Base-by-base conservation (phyloP, 2,329 filamentous ascomycete species). In the Botrytis sinoallii region DNA sequence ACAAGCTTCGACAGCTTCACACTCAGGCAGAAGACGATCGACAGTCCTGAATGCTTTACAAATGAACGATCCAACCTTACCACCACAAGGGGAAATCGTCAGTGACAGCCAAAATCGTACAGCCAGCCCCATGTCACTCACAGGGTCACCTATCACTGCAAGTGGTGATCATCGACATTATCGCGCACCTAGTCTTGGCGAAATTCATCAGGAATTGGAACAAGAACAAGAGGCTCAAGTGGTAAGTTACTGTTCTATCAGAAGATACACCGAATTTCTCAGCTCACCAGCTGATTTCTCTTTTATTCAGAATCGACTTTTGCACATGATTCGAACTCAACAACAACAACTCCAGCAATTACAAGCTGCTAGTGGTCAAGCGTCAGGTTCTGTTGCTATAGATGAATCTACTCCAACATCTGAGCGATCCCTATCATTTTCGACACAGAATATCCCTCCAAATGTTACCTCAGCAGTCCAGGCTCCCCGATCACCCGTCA, bases 141-240 rank as follows among this genome's bases (percentile, higher is more conserved):
- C 86, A 74, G 79, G 84, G 73, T 88, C 87, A 16, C 85, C 87
- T 12, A 81, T 85, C 69, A 78, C 76, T 55, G 60, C 75, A 12
- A 78, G 72, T 59, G 80, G 83, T 48, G 88, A 90, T 77, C 88
- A 89, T 25, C 87, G 89, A 77, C 91, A 92, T 79, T 88, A 89
- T 77, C 86, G 92, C 67, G 84, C 90, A 0, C 91, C 91, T 3
- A 94, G 92, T 80, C 82, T 94, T 75, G 92, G 92, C 29, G 92
- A 94, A 82, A 87, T 94, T 60, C 92, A 94, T 77, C 92, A 94
- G 80, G 91, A 94, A 82, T 85, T 94, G 2, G 92, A 94, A 81
- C 91, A 90, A 71, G 92, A 94, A 83, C 92, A 94, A 81, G 92
- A 94, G 80, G 91, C 89, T 38, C 92, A 94, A 82, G 92, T 94